phyloP scores from a whole-genome alignment of 164 flowering plant genomes.

The Tetrastigma voinierianum region DNA sequence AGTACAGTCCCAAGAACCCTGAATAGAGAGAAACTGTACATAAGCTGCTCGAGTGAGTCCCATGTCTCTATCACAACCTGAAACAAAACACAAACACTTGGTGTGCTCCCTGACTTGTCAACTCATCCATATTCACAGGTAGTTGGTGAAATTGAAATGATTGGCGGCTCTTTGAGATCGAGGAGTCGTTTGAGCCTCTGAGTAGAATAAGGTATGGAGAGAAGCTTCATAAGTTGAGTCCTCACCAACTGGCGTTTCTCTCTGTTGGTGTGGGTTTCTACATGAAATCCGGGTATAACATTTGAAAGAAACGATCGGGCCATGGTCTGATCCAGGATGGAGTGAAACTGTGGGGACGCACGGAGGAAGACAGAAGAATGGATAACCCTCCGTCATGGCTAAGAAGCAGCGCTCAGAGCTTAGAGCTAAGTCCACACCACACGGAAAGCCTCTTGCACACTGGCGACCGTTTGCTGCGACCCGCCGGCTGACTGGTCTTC shows the following conservation, averaged over 20 bases:
- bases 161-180: slow-evolving; percentile 56
- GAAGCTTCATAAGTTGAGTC: slow-evolving; percentile 50
- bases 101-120: background rate
- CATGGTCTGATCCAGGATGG: slow-evolving; percentile 27
- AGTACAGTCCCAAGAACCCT: slow-evolving; percentile 57
- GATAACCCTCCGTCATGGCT: too few relatives aligned
- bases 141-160: background rate
- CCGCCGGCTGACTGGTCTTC: too few relatives aligned
- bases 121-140: background rate
- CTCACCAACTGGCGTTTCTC: background rate
- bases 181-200: slow-evolving; percentile 41
- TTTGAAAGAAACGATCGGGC: slow-evolving; percentile 65
- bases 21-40: slow-evolving; percentile 46
- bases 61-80: slow-evolving; percentile 60
- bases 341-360: too few relatives aligned
- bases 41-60: slow-evolving; percentile 28
- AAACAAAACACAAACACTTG: slow-evolving; percentile 19
- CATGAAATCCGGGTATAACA: slow-evolving; percentile 49
- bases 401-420: too few relatives aligned
- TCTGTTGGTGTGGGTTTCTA: slow-evolving; percentile 17
- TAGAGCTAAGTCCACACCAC: too few relatives aligned
- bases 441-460: too few relatives aligned
- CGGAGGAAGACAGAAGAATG: too few relatives aligned
- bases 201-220: slow-evolving; percentile 46
- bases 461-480: too few relatives aligned